A percentile compares a stretch with the other conserved stretches of the same genome.
These are phyloP conservation scores for Bathelium albidoporum DNA, from an alignment of 495 filamentous ascomycete species.

Conservation along the genomic window DNA sequence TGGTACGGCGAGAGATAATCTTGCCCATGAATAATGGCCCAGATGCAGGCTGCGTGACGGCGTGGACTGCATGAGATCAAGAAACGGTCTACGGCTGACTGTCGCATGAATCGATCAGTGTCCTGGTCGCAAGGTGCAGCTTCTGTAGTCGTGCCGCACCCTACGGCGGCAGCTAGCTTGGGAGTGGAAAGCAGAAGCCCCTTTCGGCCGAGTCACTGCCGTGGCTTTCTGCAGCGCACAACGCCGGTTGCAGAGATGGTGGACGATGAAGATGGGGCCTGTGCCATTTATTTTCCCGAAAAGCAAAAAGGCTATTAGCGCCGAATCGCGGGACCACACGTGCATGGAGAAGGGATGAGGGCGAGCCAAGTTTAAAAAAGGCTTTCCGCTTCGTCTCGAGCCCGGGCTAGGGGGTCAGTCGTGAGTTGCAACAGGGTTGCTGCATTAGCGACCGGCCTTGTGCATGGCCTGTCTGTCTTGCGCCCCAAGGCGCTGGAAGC, in stretches of 20 bases:
- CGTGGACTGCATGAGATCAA: conserved; percentile 2
- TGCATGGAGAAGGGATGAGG: neutral
- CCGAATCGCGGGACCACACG: conserved; percentile 2
- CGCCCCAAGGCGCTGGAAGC: neutral
- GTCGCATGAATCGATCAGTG: neutral
- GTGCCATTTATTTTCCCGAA: neutral
- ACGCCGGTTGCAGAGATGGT: too few species aligned
- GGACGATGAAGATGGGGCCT: too few species aligned
- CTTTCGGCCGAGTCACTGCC: conserved; percentile 1
- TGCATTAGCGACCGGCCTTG: conserved; percentile 1
- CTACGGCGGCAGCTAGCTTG: neutral
- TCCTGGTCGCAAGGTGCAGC: neutral
- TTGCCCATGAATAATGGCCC: neutral
- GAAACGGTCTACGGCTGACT: conserved; percentile 4
- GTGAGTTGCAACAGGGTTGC: neutral
- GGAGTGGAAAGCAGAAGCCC: neutral
- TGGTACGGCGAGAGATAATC: neutral
- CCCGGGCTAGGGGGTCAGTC: neutral
- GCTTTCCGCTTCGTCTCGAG: conserved; percentile 6
- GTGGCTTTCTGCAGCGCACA: neutral
- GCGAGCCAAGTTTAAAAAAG: neutral
- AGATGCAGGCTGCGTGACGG: neutral
- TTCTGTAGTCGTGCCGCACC: neutral
- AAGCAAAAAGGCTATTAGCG: neutral
- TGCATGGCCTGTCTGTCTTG: neutral